Conservation (phyloP, 2,329 filamentous ascomycete species). For the Cucurbitaria berberidis region DNA sequence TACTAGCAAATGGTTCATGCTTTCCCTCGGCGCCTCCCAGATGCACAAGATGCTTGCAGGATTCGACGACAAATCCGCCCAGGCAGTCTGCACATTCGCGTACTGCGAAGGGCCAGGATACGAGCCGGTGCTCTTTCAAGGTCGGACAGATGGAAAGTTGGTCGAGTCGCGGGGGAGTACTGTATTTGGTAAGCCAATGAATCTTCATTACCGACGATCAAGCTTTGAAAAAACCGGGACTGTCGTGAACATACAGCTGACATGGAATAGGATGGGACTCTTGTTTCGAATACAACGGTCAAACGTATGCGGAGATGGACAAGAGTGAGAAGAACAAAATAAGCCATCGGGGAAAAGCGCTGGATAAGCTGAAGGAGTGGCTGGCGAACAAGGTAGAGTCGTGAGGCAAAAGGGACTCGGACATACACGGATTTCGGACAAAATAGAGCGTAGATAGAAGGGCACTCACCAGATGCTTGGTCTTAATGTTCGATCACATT, state of each 20-base stretch:
- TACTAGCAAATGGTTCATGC: slow-evolving; percentile 91
- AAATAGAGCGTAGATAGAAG: neutral
- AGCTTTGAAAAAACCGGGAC: no score
- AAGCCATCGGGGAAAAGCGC: slow-evolving; percentile 86
- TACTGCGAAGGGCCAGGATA: slow-evolving; percentile 86
- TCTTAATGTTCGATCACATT: no score
- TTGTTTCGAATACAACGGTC: slow-evolving; percentile 89
- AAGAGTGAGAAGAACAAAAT: slow-evolving; percentile 86
- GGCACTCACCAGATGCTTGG: neutral
- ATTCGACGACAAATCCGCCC: slow-evolving; percentile 87
- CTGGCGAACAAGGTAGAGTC: slow-evolving; percentile 58
- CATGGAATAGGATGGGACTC: slow-evolving; percentile 81
- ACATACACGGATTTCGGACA: neutral
- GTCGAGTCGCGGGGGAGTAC: slow-evolving; percentile 81
- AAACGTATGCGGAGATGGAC: slow-evolving; percentile 95
- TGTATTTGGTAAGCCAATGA: slow-evolving; percentile 72
- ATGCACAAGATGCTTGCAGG: slow-evolving; percentile 89
- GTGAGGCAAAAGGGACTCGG: slow-evolving; percentile 5
- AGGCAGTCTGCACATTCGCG: slow-evolving; percentile 95
- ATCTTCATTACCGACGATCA: no score
- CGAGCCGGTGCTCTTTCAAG: slow-evolving; percentile 88
- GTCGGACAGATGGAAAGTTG: slow-evolving; percentile 83
- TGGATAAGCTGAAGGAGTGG: slow-evolving; percentile 86
- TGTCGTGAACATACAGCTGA: slow-evolving; percentile 7
- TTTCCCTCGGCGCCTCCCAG: slow-evolving; percentile 79